Percentiles rank a stretch among this genome's conserved stretches.
Conservation (phyloP, 345 rosid genomes). For the Gossypium arboreum region DNA sequence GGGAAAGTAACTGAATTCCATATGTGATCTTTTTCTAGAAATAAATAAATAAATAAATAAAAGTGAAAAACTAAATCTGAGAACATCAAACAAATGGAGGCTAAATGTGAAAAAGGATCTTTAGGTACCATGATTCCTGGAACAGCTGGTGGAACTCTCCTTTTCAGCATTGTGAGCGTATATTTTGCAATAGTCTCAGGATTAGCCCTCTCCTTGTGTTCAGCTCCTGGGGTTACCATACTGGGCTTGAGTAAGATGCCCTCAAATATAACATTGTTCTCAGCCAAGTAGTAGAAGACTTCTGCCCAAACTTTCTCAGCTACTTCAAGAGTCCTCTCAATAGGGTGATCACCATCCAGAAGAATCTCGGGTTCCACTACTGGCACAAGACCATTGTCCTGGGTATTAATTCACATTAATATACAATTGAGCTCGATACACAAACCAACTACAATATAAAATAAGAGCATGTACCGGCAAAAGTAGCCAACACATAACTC, state of each 20-base stretch:
- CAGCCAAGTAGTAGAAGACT: constrained; percentile 90
- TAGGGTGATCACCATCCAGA: constrained; percentile 92
- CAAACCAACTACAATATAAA: neutral
- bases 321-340: constrained; percentile 90
- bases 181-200: constrained; percentile 84
- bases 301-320: constrained; percentile 99
- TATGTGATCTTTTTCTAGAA: neutral
- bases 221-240: constrained; percentile 99
- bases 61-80: neutral
- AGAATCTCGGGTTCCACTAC: constrained; percentile 98
- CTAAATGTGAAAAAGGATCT: neutral
- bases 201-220: constrained; percentile 83
- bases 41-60: neutral
- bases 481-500: neutral
- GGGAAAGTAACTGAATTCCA: neutral
- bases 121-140: constrained; percentile 84
- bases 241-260: constrained; percentile 96
- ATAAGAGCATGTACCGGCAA: neutral
- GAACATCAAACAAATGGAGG: neutral
- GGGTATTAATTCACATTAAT: constrained; percentile 18
- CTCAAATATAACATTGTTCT: constrained; percentile 82
- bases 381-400: constrained; percentile 98
- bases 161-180: constrained; percentile 86
- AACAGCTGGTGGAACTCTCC: constrained; percentile 96
- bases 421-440: neutral